phyloP scores from a whole-genome alignment of 1,284 basidiomycete species.

The Leccinum olivaceoglutinosum region DNA sequence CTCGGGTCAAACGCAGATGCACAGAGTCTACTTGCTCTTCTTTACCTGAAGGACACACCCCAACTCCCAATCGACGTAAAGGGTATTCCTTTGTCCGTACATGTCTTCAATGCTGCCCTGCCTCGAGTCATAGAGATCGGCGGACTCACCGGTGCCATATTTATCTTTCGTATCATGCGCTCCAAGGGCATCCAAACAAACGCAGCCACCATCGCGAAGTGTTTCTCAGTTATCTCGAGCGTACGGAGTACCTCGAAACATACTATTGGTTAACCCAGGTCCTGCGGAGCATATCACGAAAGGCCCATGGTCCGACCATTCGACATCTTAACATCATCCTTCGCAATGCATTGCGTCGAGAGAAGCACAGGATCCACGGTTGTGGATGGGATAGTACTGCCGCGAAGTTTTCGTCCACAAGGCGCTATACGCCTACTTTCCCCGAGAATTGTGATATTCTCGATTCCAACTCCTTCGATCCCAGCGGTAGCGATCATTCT shows the following conservation, averaged over 20 bases:
- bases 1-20: slow-evolving; percentile 31
- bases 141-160: slow-evolving; percentile 42
- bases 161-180: slow-evolving; percentile 51
- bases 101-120: slow-evolving; percentile 57
- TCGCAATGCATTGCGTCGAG: slow-evolving; percentile 40
- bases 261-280: slow-evolving; percentile 41
- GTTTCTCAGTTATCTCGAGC: slow-evolving; percentile 46
- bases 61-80: slow-evolving; percentile 30
- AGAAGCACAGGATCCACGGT: slow-evolving; percentile 39
- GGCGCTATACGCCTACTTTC: slow-evolving; percentile 13
- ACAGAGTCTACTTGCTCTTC: slow-evolving; percentile 20
- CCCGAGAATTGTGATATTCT: no score
- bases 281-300: slow-evolving; percentile 39
- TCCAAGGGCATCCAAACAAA: slow-evolving; percentile 44
- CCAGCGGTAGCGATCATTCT: no score
- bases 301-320: slow-evolving; percentile 38
- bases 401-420: slow-evolving; percentile 33
- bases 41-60: slow-evolving; percentile 19
- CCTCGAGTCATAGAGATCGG: slow-evolving; percentile 40
- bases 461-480: no score
- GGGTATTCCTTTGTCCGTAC: slow-evolving; percentile 37
- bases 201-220: slow-evolving; percentile 45
- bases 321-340: slow-evolving; percentile 48
- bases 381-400: slow-evolving; percentile 48
- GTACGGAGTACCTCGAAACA: slow-evolving; percentile 37